Evolutionary conservation across 2,329 filamentous ascomycete species (phyloP).

Genomic region (Ascochyta viciae-villosae): DNA sequence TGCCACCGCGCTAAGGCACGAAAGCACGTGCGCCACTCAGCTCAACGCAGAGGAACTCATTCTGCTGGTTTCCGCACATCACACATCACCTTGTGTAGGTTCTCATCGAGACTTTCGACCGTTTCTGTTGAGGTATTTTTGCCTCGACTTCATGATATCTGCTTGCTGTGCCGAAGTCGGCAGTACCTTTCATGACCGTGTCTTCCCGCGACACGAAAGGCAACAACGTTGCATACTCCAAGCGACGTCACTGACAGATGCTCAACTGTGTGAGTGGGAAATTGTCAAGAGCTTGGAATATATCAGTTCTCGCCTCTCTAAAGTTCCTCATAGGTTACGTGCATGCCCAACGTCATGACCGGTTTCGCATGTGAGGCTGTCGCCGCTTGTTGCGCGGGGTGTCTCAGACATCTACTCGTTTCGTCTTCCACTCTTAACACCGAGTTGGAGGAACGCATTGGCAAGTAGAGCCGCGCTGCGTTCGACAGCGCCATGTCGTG

Average conservation of each 20-base stretch:
- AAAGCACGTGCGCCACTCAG: conserved; percentile 4
- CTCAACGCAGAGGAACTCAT: no score
- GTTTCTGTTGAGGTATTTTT: no score
- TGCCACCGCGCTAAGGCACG: conserved; percentile 14
- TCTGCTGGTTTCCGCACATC: no score
- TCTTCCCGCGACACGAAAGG: no score
- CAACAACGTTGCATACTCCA: background rate
- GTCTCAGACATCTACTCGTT: conserved; percentile 11
- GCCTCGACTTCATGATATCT: no score
- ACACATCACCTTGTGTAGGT: no score
- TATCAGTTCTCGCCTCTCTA: background rate
- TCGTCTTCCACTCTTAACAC: conserved; percentile 9
- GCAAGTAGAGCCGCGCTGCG: conserved; percentile 8
- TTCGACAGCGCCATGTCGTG: background rate
- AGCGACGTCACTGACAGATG: background rate
- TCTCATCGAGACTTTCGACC: no score
- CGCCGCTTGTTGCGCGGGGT: background rate
- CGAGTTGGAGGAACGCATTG: conserved; percentile 1
- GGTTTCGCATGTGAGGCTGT: conserved; percentile 13
- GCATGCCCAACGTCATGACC: background rate
- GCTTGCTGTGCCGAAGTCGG: no score
- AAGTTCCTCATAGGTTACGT: background rate
- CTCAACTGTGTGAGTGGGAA: background rate
- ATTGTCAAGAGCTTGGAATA: background rate
- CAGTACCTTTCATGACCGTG: no score